Evolutionary conservation across 139 green algal genomes (phyloP).

Genomic region (Tetraselmis chui): DNA sequence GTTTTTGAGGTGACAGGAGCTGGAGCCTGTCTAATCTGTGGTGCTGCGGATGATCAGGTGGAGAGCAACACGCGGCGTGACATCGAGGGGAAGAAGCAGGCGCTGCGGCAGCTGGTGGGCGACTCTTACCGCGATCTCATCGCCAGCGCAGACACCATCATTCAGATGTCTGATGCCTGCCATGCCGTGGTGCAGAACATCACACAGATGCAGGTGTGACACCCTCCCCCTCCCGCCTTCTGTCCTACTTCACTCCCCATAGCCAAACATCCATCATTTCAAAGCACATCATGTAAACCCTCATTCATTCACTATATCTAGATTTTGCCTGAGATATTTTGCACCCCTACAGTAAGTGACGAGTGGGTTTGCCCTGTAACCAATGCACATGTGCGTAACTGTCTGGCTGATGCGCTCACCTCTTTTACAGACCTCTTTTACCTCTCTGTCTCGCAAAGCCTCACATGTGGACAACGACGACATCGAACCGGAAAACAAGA

Average conservation of each 20-base stretch:
- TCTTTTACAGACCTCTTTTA: background rate
- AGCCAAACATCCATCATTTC: too few species aligned
- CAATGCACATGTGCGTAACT: too few species aligned
- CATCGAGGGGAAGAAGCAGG: slow-evolving; percentile 84
- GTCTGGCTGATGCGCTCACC: too few species aligned
- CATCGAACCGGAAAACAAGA: background rate
- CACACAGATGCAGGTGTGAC: slow-evolving; percentile 42
- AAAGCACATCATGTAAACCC: too few species aligned
- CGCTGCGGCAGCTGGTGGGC: slow-evolving; percentile 79
- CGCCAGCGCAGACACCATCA: slow-evolving; percentile 82
- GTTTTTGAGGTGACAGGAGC: too few species aligned
- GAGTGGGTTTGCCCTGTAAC: too few species aligned
- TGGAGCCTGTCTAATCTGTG: too few species aligned
- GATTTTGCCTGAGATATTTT: too few species aligned
- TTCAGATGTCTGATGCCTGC: slow-evolving; percentile 63
- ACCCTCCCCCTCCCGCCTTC: background rate
- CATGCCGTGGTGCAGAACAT: slow-evolving; percentile 52
- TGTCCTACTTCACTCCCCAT: too few species aligned
- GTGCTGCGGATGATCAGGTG: too few species aligned
- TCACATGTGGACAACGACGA: background rate
- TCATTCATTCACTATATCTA: too few species aligned
- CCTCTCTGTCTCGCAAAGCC: background rate
- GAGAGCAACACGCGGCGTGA: slow-evolving; percentile 64
- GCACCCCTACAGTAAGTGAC: too few species aligned
- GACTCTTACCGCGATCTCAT: slow-evolving; percentile 92